A percentile compares a stretch with the other conserved stretches of the same genome.
These are phyloP conservation scores for Hemileccinum rubropunctum DNA, from an alignment of 768 basidiomycete species.

Conservation along the genomic window DNA sequence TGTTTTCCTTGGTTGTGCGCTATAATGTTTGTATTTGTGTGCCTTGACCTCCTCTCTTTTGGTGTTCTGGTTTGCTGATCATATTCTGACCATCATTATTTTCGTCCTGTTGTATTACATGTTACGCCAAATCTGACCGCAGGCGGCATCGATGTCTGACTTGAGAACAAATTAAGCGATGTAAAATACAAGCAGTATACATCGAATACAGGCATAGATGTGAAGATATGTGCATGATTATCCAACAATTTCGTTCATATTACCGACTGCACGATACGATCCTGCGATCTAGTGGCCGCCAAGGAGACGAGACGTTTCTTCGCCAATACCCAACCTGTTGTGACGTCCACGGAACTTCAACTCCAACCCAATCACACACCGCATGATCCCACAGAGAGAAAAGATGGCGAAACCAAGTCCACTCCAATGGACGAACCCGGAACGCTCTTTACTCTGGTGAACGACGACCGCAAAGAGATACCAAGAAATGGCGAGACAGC, in stretches of 20 bases:
- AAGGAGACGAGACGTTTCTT: slow-evolving; percentile 33
- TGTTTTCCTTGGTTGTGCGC: slow-evolving; percentile 6
- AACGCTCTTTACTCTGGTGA: slow-evolving; percentile 40
- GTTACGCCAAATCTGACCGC: slow-evolving; percentile 7
- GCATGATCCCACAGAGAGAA: slow-evolving; percentile 61
- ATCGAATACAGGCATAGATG: slow-evolving; percentile 6
- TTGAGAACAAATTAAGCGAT: slow-evolving; percentile 15
- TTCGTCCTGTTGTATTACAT: slow-evolving; percentile 20
- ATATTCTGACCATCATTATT: slow-evolving; percentile 6
- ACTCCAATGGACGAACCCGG: slow-evolving; percentile 64
- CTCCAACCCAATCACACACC: slow-evolving; percentile 45
- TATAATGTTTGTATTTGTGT: slow-evolving; percentile 8
- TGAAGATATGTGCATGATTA: slow-evolving; percentile 8
- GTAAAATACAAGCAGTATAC: slow-evolving; percentile 12
- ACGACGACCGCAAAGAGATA: slow-evolving; percentile 64
- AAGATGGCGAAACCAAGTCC: slow-evolving; percentile 62
- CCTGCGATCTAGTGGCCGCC: slow-evolving; percentile 20
- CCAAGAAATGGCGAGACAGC: slow-evolving; percentile 65
- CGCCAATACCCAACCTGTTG: slow-evolving; percentile 31
- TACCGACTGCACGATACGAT: neutral
- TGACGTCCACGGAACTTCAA: slow-evolving; percentile 33
- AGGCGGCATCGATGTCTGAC: slow-evolving; percentile 3
- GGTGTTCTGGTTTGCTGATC: slow-evolving; percentile 10
- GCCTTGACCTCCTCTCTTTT: slow-evolving; percentile 3
- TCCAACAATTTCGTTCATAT: neutral